phyloP scores from a whole-genome alignment of 495 filamentous ascomycete species.

The Xylaria palmicola region DNA sequence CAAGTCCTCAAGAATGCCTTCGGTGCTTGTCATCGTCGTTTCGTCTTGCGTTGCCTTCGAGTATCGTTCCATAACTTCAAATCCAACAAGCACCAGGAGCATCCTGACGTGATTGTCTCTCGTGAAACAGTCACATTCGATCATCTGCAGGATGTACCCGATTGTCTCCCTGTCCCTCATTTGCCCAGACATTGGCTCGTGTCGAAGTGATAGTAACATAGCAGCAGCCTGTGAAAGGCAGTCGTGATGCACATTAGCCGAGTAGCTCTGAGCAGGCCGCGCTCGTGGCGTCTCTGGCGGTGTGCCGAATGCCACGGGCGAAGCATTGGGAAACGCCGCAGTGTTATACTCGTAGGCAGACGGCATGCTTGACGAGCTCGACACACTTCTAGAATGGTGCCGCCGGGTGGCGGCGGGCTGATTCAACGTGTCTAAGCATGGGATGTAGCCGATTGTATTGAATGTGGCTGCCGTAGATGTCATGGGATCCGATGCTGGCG shows the following conservation, averaged over 20 bases:
- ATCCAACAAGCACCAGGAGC: conserved; percentile 15
- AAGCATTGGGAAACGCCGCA: conserved; percentile 2
- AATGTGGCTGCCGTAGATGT: conserved; percentile 7
- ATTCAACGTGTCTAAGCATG: conserved; percentile 6
- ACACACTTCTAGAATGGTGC: conserved; percentile 16
- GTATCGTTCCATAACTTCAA: conserved; percentile 16
- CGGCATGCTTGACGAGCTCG: conserved; percentile 15
- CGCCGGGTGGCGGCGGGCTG: conserved; percentile 4
- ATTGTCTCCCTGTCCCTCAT: conserved; percentile 8
- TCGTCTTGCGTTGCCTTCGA: conserved; percentile 9
- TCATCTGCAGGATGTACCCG: conserved; percentile 15
- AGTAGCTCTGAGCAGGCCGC: conserved; percentile 2
- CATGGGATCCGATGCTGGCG: conserved; percentile 11
- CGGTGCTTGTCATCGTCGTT: conserved; percentile 6
- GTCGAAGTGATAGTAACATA: conserved; percentile 9
- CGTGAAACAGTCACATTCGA: conserved; percentile 18
- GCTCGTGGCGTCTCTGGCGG: conserved; percentile 15
- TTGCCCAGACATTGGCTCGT: conserved; percentile 6
- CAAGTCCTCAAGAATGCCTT: conserved; percentile 14
- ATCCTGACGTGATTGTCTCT: conserved; percentile 13
- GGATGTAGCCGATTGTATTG: conserved; percentile 11
- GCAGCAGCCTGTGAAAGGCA: conserved; percentile 18
- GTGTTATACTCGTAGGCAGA: conserved; percentile 10
- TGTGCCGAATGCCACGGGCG: conserved; percentile 10
- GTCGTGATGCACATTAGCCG: conserved; percentile 10